phyloP scores from a whole-genome alignment of 2,329 filamentous ascomycete species.

The Colletotrichum cordylinicola region DNA sequence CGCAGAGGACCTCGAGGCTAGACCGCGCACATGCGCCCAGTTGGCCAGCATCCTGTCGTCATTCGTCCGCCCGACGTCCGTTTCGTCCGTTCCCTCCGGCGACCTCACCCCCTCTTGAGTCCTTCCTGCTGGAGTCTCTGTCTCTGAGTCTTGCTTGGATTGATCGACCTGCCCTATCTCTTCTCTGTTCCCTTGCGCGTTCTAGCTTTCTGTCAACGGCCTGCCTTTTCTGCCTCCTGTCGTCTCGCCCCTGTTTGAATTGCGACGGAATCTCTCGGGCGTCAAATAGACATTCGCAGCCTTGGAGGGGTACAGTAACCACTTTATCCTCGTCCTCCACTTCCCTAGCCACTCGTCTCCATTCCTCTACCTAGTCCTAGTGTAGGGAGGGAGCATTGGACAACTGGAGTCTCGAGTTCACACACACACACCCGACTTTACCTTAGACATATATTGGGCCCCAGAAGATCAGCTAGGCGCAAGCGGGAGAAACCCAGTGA shows the following conservation, averaged over 20 bases:
- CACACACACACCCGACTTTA: not conserved
- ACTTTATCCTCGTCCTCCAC: not conserved
- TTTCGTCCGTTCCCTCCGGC: conserved; percentile 21
- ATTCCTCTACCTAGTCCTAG: not conserved
- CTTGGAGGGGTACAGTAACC: not conserved
- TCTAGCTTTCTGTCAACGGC: conserved; percentile 1
- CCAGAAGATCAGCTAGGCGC: not conserved
- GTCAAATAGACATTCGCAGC: not conserved
- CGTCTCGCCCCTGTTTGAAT: not conserved
- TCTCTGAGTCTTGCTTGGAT: not conserved
- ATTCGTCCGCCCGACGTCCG: conserved; percentile 9
- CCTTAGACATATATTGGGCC: not conserved
- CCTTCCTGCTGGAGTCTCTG: not conserved
- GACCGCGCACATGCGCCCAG: not conserved
- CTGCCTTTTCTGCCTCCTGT: not conserved
- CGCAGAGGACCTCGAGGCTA: not conserved
- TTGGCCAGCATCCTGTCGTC: conserved; percentile 6
- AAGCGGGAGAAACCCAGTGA: not conserved
- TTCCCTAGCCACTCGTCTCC: not conserved
- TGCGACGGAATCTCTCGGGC: not conserved
- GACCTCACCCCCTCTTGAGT: conserved; percentile 5
- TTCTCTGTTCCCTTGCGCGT: not conserved
- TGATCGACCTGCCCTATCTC: not conserved
- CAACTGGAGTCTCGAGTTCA: not conserved
- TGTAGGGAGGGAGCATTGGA: not conserved